phyloP scores from a whole-genome alignment of 371 early-diverging fungal genomes.

The Rhizopus stolonifer region DNA sequence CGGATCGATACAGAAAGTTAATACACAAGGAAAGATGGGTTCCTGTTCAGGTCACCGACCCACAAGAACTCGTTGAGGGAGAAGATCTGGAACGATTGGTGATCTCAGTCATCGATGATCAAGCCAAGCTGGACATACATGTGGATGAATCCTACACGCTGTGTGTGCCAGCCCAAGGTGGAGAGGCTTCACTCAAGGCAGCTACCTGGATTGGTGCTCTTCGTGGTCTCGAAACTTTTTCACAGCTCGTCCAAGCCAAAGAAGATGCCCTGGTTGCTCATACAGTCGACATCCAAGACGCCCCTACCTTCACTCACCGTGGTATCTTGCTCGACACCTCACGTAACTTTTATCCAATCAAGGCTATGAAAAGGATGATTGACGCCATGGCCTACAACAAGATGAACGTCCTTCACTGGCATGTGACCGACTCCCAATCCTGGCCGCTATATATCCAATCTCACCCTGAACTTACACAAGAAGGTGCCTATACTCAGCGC shows the following conservation, averaged over 20 bases:
- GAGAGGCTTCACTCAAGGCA: conserved; percentile 55
- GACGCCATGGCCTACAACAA: conserved; percentile 81
- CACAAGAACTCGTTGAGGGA: conserved; percentile 5
- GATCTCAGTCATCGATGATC: conserved; percentile 33
- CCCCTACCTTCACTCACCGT: conserved; percentile 69
- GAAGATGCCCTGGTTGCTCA: conserved; percentile 38
- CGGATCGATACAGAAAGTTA: conserved; percentile 32
- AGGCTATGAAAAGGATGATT: conserved; percentile 60
- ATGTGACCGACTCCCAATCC: conserved; percentile 76
- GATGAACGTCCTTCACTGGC: conserved; percentile 84
- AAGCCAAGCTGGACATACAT: conserved; percentile 36
- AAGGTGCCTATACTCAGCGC: conserved; percentile 65
- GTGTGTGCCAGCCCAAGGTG: conserved; percentile 48
- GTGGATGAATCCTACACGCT: conserved; percentile 73
- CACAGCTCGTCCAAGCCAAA: conserved; percentile 59
- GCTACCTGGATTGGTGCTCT: conserved; percentile 78
- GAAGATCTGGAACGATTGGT: conserved; percentile 18
- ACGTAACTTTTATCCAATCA: conserved; percentile 73
- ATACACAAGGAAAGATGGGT: conserved; percentile 43
- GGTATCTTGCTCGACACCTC: conserved; percentile 77
- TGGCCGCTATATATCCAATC: conserved; percentile 71
- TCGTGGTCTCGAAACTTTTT: conserved; percentile 76
- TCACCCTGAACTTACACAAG: conserved; percentile 61
- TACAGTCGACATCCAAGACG: conserved; percentile 68
- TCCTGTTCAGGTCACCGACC: conserved; percentile 31